Percentiles rank a stretch among this genome's conserved stretches.
Evolutionary conservation across 2,329 filamentous ascomycete genomes (phyloP).

Genomic region (Tolypocladium ophioglossoides): DNA sequence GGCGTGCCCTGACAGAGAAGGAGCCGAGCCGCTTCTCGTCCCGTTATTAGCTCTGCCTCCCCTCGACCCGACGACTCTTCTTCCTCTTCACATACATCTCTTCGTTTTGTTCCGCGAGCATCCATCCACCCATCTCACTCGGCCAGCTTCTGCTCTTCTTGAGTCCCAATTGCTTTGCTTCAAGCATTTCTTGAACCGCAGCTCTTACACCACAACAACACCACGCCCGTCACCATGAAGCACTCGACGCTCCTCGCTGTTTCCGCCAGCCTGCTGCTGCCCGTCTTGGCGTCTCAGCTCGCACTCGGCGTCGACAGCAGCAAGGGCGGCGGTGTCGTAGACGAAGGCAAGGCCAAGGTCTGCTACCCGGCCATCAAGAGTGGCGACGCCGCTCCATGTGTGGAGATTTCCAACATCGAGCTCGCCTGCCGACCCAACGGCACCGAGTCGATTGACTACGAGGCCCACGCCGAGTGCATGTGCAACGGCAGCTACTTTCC

Average conservation of each 20-base stretch:
- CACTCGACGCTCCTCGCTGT: constrained; percentile 3
- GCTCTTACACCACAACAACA: neutral
- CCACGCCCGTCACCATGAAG: constrained; percentile 7
- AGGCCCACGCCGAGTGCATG: constrained; percentile 26
- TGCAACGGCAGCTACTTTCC: constrained; percentile 31
- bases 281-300: constrained; percentile 2
- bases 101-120: neutral
- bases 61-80: neutral
- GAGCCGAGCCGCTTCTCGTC: neutral
- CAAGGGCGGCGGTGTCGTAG: neutral
- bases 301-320: neutral
- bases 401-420: constrained; percentile 18
- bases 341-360: constrained; percentile 1
- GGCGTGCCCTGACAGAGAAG: neutral
- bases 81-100: neutral
- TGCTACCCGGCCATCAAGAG: constrained; percentile 4
- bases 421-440: constrained; percentile 18
- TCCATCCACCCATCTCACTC: neutral
- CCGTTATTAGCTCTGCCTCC: neutral
- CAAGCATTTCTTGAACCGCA: neutral
- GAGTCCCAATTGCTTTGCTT: neutral
- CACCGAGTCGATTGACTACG: constrained; percentile 10
- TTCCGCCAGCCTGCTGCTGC: constrained; percentile 5
- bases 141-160: neutral
- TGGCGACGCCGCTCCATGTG: constrained; percentile 14